Base-by-base conservation (phyloP, 768 basidiomycete species). In the Hemileccinum rubropunctum region DNA sequence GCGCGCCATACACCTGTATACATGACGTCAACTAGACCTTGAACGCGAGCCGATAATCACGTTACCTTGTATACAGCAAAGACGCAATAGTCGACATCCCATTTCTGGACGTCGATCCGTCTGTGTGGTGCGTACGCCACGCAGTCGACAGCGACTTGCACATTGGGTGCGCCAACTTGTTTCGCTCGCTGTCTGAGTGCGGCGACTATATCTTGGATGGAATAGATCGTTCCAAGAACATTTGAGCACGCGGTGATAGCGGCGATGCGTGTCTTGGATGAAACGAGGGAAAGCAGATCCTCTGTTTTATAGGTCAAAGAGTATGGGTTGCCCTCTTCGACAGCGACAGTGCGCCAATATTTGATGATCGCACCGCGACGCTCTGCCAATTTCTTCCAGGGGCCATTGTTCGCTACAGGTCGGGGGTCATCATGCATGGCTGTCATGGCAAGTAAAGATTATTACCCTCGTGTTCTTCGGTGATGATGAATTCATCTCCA, bases 81-180 rank as follows among this genome's bases (percentile, higher is more conserved):
- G 44, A 81, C 79, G 42, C 76, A 78, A 60, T 81, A 89, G 55
- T 92, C 86, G 32, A 88, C 74, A 46, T 88, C 87, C 89, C 88
- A 91, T 42, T 76, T 81, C 50, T 75, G 78, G 14, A 88, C 88
- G 56, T 91, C 82, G 27, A 91, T 80, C 48, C 70, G 66, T 13
- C 86, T 73, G 60, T 91, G 87, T 0, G 88, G 87, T 4, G 86
- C 85, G 56, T 85, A 89, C 3, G 87, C 87, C 3, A 91, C 89
- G 53, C 87, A 88, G 58, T 91, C 89, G 3, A 90, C 74, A 1
- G 76, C 79, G 13, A 89, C 72, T 64, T 91, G 82, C 26, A 88
- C 68, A 61, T 86, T 83, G 50, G 63, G 63, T 11, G 77, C 75
- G 21, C 86, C 83, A 45, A 76, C 70, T 17, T 74, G 72, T 36